A percentile compares a stretch with the other conserved stretches of the same genome.
Conservation (phyloP, 2,329 filamentous ascomycete species). For the Verticillium longisporum region DNA sequence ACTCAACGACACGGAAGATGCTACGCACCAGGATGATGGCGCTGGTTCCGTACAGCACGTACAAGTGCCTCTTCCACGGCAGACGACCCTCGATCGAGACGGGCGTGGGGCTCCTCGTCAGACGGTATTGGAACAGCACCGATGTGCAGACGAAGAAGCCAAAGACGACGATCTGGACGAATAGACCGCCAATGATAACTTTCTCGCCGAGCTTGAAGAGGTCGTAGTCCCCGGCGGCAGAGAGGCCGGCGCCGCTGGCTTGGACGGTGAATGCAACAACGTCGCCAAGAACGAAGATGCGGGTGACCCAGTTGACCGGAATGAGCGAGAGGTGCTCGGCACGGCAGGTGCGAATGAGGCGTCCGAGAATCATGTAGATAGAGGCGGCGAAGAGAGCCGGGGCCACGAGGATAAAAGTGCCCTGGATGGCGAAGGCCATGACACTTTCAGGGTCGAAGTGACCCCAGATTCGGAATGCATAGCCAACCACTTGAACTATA, state of each 20-base stretch:
- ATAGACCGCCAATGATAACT: conserved; percentile 50
- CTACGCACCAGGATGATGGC: conserved; percentile 39
- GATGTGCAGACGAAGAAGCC: conserved; percentile 45
- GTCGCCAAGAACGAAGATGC: conserved; percentile 39
- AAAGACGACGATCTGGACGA: conserved; percentile 53
- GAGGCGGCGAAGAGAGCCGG: conserved; percentile 41
- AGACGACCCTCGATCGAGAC: conserved; percentile 28
- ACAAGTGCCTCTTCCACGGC: conserved; percentile 21
- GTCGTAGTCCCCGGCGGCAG: conserved; percentile 22
- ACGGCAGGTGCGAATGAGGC: conserved; percentile 21
- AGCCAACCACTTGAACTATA: not conserved
- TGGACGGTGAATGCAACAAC: conserved; percentile 36
- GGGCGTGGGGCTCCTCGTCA: conserved; percentile 22
- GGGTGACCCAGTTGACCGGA: conserved; percentile 28
- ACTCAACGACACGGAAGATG: conserved; percentile 42
- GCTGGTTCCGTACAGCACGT: conserved; percentile 33
- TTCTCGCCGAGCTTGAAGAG: conserved; percentile 31
- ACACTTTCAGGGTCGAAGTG: conserved; percentile 12
- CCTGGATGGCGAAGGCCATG: conserved; percentile 15
- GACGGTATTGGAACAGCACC: conserved; percentile 37
- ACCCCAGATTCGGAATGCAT: conserved; percentile 7
- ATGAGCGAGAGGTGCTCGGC: conserved; percentile 12
- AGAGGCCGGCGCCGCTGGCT: conserved; percentile 24
- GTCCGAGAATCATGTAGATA: conserved; percentile 42
- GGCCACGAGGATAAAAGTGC: conserved; percentile 33